phyloP scores from a whole-genome alignment of 192 early-diverging fungal species.

The Backusella circina region DNA sequence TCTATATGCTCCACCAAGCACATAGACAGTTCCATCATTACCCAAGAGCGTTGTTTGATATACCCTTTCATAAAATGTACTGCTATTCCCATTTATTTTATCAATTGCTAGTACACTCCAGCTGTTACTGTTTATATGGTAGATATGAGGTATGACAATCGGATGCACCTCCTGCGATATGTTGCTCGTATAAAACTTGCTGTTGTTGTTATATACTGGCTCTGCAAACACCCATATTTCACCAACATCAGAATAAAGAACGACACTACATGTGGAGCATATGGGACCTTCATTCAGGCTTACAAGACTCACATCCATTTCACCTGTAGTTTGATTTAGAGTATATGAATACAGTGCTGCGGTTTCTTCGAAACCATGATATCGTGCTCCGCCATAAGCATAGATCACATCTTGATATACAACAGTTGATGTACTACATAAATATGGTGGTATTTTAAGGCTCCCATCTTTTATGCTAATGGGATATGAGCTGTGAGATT shows the following conservation, averaged over 20 bases:
- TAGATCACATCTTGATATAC: neutral
- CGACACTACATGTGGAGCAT: neutral
- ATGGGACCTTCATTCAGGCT: neutral
- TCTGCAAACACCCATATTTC: neutral
- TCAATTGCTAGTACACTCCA: neutral
- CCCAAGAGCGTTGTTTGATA: neutral
- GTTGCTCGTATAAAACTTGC: neutral
- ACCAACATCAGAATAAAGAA: neutral
- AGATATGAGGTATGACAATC: neutral
- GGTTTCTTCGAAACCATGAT: neutral
- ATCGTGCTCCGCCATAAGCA: neutral
- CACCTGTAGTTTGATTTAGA: neutral
- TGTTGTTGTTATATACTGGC: neutral
- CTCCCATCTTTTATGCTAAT: neutral
- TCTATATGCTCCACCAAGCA: neutral
- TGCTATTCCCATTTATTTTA: neutral
- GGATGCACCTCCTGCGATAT: neutral
- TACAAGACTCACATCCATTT: neutral
- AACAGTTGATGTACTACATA: neutral
- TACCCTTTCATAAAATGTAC: neutral
- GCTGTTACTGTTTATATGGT: neutral
- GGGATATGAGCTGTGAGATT: neutral
- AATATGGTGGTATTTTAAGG: neutral
- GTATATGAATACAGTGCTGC: neutral
- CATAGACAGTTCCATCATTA: neutral